Conservation (phyloP, 176 grass and related monocot species). For the sorghum (Sorghum bicolor) region DNA sequence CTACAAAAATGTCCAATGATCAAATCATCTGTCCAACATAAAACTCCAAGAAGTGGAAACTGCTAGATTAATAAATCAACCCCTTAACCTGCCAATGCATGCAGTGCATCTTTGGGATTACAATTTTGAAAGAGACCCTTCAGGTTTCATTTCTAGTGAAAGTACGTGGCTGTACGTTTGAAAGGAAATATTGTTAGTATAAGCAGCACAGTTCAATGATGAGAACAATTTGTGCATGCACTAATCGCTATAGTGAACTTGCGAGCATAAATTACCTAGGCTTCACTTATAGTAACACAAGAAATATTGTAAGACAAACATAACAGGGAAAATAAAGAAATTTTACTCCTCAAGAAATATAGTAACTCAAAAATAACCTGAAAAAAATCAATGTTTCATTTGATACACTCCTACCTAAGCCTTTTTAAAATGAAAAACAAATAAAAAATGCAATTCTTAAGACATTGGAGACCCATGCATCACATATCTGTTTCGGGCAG, state of each 20-base stretch:
- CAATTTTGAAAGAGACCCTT: conserved; percentile 17
- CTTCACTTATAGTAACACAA: conserved; percentile 8
- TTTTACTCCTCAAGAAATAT: not conserved
- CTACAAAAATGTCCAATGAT: conserved; percentile 1
- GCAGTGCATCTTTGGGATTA: not conserved
- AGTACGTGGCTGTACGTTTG: not conserved
- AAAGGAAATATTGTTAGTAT: not conserved
- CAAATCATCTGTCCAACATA: not conserved
- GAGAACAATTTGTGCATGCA: not conserved
- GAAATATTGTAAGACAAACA: not conserved
- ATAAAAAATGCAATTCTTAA: conserved; percentile 2
- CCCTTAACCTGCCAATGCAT: not conserved
- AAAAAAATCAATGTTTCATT: conserved; percentile 1
- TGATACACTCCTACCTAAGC: not conserved
- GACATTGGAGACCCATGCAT: not conserved
- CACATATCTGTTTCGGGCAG: not conserved
- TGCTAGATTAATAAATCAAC: not conserved
- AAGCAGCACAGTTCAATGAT: conserved; percentile 11
- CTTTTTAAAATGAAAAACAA: conserved; percentile 10
- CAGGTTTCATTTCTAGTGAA: conserved; percentile 1
- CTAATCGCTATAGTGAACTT: not conserved
- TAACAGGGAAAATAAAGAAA: not conserved
- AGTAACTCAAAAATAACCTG: not conserved
- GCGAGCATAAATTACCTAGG: not conserved
- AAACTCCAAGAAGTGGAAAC: not conserved